A percentile compares a stretch with the other conserved stretches of the same genome.
These are phyloP conservation scores for Candida quercuum DNA, from an alignment of 805 yeast species.

Conservation along the genomic window DNA sequence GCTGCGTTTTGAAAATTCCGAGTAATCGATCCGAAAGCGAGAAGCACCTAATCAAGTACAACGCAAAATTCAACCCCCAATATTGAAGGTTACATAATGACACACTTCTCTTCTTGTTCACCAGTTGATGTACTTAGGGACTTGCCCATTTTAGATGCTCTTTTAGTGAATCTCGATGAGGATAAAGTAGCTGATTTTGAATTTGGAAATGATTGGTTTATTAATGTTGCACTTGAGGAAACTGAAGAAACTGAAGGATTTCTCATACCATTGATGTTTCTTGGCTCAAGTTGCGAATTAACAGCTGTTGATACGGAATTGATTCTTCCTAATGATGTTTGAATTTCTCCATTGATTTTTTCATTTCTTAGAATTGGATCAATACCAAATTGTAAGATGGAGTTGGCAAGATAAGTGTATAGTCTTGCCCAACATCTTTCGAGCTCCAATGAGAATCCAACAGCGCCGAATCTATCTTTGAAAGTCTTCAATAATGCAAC, in stretches of 20 bases:
- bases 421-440: slow-evolving; percentile 70
- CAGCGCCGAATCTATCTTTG: slow-evolving; percentile 48
- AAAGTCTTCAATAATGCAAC: slow-evolving; percentile 64
- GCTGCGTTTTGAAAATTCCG: too few species aligned
- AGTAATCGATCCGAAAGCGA: too few species aligned
- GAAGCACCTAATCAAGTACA: too few species aligned
- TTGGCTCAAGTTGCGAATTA: not conserved
- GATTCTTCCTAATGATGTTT: slow-evolving; percentile 1
- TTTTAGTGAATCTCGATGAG: not conserved
- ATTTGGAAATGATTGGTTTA: not conserved
- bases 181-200: not conserved
- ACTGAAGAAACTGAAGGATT: not conserved
- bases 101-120: slow-evolving; percentile 11
- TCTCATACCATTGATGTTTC: too few species aligned
- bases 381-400: slow-evolving; percentile 47
- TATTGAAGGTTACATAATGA: slow-evolving; percentile 7
- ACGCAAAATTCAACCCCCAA: too few species aligned
- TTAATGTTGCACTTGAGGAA: not conserved
- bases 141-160: slow-evolving; percentile 1
- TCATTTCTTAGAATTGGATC: slow-evolving; percentile 35
- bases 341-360: slow-evolving; percentile 9
- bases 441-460: slow-evolving; percentile 48
- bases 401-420: slow-evolving; percentile 63
- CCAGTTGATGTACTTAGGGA: not conserved
- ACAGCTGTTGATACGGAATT: slow-evolving; percentile 1